Percentiles rank a stretch among this genome's conserved stretches.
Conservation (phyloP, 495 filamentous ascomycete species). For the Geopyxis carbonaria region DNA sequence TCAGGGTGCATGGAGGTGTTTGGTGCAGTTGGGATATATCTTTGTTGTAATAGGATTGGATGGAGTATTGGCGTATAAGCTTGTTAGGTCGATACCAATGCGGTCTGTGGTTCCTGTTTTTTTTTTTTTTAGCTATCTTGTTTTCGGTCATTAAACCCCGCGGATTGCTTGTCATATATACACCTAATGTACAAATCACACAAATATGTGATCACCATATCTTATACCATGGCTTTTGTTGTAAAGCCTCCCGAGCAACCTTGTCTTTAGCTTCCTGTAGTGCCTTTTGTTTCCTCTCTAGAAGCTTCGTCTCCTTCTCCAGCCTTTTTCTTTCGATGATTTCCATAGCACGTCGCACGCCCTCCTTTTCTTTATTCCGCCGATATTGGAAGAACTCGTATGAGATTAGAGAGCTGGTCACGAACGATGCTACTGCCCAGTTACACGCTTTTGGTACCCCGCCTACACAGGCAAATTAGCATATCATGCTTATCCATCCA, state of each 20-base stretch:
- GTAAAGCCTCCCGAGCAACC: constrained; percentile 4
- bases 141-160: neutral
- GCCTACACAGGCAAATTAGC: constrained; percentile 23
- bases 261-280: neutral
- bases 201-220: constrained; percentile 15
- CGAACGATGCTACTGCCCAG: constrained; percentile 69
- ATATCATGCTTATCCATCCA: too few species aligned
- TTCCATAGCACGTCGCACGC: constrained; percentile 64
- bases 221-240: constrained; percentile 16
- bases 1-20: constrained; percentile 6
- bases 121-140: neutral
- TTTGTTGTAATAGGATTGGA: neutral
- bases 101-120: neutral
- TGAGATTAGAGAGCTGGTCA: constrained; percentile 41
- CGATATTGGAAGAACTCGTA: constrained; percentile 69
- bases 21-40: neutral
- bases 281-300: constrained; percentile 28
- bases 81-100: neutral
- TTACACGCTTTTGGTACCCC: constrained; percentile 46
- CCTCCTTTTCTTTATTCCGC: constrained; percentile 51
- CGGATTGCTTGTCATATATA: neutral
- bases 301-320: constrained; percentile 42
- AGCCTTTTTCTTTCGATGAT: constrained; percentile 57
- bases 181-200: neutral
- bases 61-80: constrained; percentile 1